Conservation (phyloP, 176 grass and related monocot species). For the Triticum dicoccoides region DNA sequence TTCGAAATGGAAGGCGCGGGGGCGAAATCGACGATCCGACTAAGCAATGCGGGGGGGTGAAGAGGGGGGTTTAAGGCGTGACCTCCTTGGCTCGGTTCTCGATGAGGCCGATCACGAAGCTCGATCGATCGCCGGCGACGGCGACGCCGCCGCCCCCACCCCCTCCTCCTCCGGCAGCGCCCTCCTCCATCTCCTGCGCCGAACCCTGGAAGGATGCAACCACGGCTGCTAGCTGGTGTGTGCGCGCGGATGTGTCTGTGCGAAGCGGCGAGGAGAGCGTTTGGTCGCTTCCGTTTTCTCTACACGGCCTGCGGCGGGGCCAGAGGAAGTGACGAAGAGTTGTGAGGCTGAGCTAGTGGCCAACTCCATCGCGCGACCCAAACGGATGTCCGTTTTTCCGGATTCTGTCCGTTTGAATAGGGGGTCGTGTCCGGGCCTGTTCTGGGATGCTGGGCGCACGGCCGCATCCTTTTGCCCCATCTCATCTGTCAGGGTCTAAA, state of each 20-base stretch:
- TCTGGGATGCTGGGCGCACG: too few species aligned
- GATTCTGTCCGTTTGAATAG: too few species aligned
- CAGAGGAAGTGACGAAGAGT: background rate
- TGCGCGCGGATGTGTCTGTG: background rate
- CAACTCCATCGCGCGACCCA: too few species aligned
- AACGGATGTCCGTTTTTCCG: too few species aligned
- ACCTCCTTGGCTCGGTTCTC: constrained; percentile 95
- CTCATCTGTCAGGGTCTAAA: too few species aligned
- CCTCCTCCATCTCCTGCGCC: constrained; percentile 36
- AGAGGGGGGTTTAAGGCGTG: background rate
- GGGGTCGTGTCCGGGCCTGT: too few species aligned
- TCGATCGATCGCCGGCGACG: constrained; percentile 58
- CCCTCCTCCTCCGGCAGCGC: constrained; percentile 6
- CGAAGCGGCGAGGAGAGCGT: background rate
- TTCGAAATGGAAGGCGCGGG: background rate
- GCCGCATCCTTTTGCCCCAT: too few species aligned
- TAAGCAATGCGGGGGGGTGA: background rate
- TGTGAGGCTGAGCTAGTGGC: background rate
- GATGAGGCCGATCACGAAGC: constrained; percentile 75
- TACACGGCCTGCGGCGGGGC: too few species aligned
- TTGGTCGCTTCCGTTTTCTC: background rate
- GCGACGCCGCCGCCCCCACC: constrained; percentile 1
- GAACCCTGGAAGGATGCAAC: background rate
- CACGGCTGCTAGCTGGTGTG: background rate
- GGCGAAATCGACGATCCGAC: background rate